Evolutionary conservation across 495 filamentous ascomycete species (phyloP), one percentile per base, ranked within the genome.

Genomic region (Xanthoparmelia taractica): DNA sequence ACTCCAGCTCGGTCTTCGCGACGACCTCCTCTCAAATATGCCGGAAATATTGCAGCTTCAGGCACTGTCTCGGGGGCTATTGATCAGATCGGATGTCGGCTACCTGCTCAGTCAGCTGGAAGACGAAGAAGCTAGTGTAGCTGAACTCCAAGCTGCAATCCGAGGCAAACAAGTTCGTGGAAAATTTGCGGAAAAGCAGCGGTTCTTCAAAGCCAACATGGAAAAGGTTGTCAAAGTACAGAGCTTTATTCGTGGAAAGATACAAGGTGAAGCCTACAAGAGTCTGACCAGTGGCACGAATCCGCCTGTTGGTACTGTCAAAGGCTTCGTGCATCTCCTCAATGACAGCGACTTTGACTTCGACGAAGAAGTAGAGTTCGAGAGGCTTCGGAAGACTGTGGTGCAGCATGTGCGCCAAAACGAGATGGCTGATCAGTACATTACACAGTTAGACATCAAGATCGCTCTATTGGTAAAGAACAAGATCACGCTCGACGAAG

Each of bases 271-370:
- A 74, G 95, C 95, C 2, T 98, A 98, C 78, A 97, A 96, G 80
- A 93, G 87, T 70, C 79, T 96, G 67, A 96, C 92, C 8, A 91
- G 85, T 38, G 94, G 95, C n/a, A 96, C 96, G 75, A 97, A 97
- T 69, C 94, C 94, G 56, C 94, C 95, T 5, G 91, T 97, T 58
- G 88, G 90, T 52, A 96, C 95, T 0, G 88, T 99, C 67, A 96
- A 97, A 76, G 92, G 93, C 67, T 97, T 97, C 68, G 91, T 99
- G 8, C 94, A 99, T 75, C 80, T 99, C 33, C 83, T 99, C 56
- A 99, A 97, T 71, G 94, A 99, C 74, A 96, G 91, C 68, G 91
- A 96, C 69, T 96, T 99, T 67, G 94, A 99, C 70, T 99, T 99
- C 73, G 95, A 99, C 71, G 92, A 97, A 73, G 94, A 99, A 70